Base-by-base conservation (phyloP, 1,139 yeast genomes). In the Petasospora fabianii region DNA sequence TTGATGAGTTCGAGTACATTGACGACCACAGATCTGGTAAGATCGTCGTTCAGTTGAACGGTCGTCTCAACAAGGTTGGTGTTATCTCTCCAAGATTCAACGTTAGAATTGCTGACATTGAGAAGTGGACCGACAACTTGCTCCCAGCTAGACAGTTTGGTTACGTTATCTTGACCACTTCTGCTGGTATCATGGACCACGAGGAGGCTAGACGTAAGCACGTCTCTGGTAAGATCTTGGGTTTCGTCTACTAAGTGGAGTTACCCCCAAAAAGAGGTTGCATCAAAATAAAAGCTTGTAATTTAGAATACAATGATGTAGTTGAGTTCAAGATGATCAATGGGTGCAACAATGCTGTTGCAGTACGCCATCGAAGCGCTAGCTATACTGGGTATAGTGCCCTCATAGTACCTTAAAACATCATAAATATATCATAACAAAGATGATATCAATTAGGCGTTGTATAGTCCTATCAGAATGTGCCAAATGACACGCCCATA, bases 151-250 rank as follows among this genome's bases (percentile, higher is more conserved):
- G 97, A 84, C 97, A 90, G 73, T 90, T 90, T 64, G 97, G 97
- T 75, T 88, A 75, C 75, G 90, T 90, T 64, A 84, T 90, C 69
- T 80, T 90, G 66, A 90, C 98, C 69, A 92, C 98, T 60, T 92
- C 98, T 61, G 96, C 97, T 61, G 98, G 98, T 74, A 92, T 92
- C 61, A 88, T 92, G 96, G 97, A 92, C 78, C 98, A 92, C 76
- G 98, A 92, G 77, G 98, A 92, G 77, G 98, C 98, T 61, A 88
- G 97, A 82, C 85, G 97, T 83, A 92, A 92, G 85, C 97, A 92
- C 73, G 97, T 90, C 60, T 87, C 97, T 59, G 97, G 97, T 71
- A 90, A 90, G 76, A 83, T 90, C 65, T 80, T 90, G 65, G 97
- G 97, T 64, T 90, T 85, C 71, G 96, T 90, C 54, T 90, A 90